Percentiles rank a stretch among this genome's conserved stretches.
Conservation (phyloP, 1,139 yeast species). For the Groenewaldozyma sp. region DNA sequence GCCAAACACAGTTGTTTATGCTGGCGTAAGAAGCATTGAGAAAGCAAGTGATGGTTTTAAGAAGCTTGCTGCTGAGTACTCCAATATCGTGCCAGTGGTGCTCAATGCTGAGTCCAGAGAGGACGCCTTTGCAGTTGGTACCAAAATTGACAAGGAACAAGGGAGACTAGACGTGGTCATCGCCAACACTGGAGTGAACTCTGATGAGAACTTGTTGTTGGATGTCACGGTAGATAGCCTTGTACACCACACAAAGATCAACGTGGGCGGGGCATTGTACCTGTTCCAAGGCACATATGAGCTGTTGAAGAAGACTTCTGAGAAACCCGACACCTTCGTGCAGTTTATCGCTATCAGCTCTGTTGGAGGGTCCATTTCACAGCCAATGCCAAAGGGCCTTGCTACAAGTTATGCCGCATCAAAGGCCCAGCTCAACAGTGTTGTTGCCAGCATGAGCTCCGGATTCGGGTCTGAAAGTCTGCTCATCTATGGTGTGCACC, state of each 20-base stretch:
- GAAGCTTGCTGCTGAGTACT: constrained; percentile 3
- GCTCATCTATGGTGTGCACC: constrained; percentile 4
- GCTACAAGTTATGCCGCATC: constrained; percentile 10
- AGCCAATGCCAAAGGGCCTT: constrained; percentile 3
- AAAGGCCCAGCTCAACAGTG: constrained; percentile 9
- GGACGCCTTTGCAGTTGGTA: constrained; percentile 6
- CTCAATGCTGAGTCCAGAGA: constrained; percentile 6
- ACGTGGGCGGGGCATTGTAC: constrained; percentile 2
- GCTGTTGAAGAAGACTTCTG: neutral
- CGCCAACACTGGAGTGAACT: constrained; percentile 10
- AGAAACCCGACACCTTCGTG: constrained; percentile 1
- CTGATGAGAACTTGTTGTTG: neutral
- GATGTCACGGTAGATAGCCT: constrained; percentile 3
- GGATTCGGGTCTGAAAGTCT: neutral
- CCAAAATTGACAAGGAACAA: constrained; percentile 5
- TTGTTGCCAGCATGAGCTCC: constrained; percentile 5
- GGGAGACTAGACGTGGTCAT: constrained; percentile 10
- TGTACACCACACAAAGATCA: neutral
- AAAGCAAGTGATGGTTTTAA: constrained; percentile 6
- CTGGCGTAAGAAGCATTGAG: constrained; percentile 7
- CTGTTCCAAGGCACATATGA: constrained; percentile 3
- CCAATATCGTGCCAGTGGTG: constrained; percentile 8
- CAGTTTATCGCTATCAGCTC: constrained; percentile 7
- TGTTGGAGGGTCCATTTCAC: constrained; percentile 3
- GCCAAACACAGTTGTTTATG: constrained; percentile 6